phyloP scores from a whole-genome alignment of 176 grass and related monocot genomes.

The Oryza australiensis region DNA sequence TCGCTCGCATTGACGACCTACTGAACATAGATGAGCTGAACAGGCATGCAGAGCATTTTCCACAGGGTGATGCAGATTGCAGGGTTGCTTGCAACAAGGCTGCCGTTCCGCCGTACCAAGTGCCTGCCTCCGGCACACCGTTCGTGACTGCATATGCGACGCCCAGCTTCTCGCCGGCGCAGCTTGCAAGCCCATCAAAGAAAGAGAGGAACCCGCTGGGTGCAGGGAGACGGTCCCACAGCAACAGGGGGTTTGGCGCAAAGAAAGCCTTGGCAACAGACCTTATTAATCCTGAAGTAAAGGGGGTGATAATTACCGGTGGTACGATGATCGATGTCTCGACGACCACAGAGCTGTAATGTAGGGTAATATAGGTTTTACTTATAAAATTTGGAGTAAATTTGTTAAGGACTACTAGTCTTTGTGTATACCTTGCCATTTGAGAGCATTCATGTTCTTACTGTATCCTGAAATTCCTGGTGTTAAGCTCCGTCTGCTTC shows the following conservation, averaged over 20 bases:
- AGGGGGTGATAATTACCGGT: conserved; percentile 46
- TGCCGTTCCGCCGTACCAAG: conserved; percentile 48
- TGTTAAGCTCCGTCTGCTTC: conserved; percentile 2
- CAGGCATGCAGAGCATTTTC: conserved; percentile 57
- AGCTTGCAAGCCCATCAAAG: conserved; percentile 50
- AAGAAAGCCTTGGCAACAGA: conserved; percentile 68
- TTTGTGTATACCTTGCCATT: conserved; percentile 34
- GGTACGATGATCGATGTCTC: conserved; percentile 56
- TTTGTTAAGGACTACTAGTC: not conserved
- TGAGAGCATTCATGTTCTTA: conserved; percentile 1
- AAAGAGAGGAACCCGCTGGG: conserved; percentile 50
- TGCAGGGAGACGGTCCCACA: conserved; percentile 45
- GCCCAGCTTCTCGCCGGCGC: conserved; percentile 69
- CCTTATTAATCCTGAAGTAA: conserved; percentile 46
- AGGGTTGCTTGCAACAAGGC: conserved; percentile 56
- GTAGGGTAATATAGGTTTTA: not conserved
- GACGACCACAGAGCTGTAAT: conserved; percentile 46
- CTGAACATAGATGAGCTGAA: conserved; percentile 74
- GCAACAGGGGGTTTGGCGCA: conserved; percentile 42
- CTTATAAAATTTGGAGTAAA: too few relatives aligned
- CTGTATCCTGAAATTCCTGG: conserved; percentile 11
- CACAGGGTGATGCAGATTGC: conserved; percentile 30
- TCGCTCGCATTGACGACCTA: conserved; percentile 84
- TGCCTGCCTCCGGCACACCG: conserved; percentile 84
- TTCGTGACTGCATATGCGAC: conserved; percentile 69